Base-by-base conservation (phyloP, 2,329 filamentous ascomycete genomes). In the Sclerotinia trifoliorum region DNA sequence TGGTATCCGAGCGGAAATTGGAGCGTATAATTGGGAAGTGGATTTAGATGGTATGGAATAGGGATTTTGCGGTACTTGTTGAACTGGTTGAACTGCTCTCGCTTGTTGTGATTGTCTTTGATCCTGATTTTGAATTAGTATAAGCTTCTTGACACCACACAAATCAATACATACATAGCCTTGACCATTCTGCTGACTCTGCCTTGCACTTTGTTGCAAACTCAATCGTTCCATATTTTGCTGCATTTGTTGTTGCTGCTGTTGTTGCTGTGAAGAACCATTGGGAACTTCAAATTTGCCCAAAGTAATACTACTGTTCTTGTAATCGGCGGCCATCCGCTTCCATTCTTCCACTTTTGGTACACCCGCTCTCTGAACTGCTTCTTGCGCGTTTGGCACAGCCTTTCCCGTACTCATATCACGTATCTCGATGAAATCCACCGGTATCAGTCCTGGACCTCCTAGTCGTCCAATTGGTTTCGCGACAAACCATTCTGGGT, bases 301-400 rank as follows among this genome's bases (percentile, higher is more conserved):
- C 54, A 99, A 83, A 0, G 94, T 94, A 77, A 99, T 98, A 80
- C 95, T 98, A 79, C 94, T 97, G 78, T 98, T 97, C 83, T 99
- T 99, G 81, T 99, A 99, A 72, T 97, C 94, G 67, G 94, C 94
- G 0, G 95, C 94, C 93, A 97, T 97, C 81, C 96, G 96, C 83
- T 99, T 99, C 95, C 95, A 99, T 76, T 99, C 95, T 78, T 99
- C 95, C 4, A 99, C 95, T 75, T 90, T 90, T 17, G 95, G 95
- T 10, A 99, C 94, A 26, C 94, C 94, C 1, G 95, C 95, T 74
- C 90, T 89, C 74, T 88, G 87, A 67, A 99, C 92, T 1, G 95
- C 94, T 42, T 94, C 94, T 35, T 91, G 84, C 0, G 94, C 88
- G 78, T 98, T 93, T 24, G 86, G 79, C 1, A 97, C 93, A 0